Evolutionary conservation across 2,329 filamentous ascomycete species (phyloP).

Genomic region (Trichoderma polysporum): DNA sequence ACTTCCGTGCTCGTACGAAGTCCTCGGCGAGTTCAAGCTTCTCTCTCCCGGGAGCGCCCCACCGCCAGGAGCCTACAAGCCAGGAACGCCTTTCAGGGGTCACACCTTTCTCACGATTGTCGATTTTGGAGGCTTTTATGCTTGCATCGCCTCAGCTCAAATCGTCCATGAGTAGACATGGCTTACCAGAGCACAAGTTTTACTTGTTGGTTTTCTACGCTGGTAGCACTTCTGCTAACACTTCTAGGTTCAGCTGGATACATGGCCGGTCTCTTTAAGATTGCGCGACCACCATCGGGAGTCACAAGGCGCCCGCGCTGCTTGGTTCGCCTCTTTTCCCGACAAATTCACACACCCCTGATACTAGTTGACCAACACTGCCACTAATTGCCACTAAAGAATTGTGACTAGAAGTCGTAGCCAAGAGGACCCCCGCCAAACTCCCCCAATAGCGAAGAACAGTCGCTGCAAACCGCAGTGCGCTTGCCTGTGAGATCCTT

Average conservation of each 20-base stretch:
- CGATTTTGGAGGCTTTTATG: background rate
- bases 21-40: slow-evolving; percentile 10
- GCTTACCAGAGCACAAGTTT: background rate
- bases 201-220: background rate
- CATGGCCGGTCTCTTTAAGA: background rate
- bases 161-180: background rate
- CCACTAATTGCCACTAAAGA: slow-evolving; percentile 20
- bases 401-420: slow-evolving; percentile 3
- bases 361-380: slow-evolving; percentile 12
- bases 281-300: slow-evolving; percentile 5
- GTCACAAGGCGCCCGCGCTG: background rate
- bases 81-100: slow-evolving; percentile 19
- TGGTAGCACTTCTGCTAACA: background rate
- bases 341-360: slow-evolving; percentile 5
- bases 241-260: background rate
- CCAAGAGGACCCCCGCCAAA: background rate
- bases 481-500: slow-evolving; percentile 12
- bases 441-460: slow-evolving; percentile 1
- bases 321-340: slow-evolving; percentile 1
- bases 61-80: slow-evolving; percentile 19
- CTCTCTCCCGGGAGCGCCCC: slow-evolving; percentile 13
- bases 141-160: background rate
- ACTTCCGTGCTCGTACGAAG: background rate
- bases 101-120: slow-evolving; percentile 8
- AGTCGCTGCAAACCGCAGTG: slow-evolving; percentile 3